Evolutionary conservation across 2,329 filamentous ascomycete genomes (phyloP).

Genomic region (Nemania diffusa): DNA sequence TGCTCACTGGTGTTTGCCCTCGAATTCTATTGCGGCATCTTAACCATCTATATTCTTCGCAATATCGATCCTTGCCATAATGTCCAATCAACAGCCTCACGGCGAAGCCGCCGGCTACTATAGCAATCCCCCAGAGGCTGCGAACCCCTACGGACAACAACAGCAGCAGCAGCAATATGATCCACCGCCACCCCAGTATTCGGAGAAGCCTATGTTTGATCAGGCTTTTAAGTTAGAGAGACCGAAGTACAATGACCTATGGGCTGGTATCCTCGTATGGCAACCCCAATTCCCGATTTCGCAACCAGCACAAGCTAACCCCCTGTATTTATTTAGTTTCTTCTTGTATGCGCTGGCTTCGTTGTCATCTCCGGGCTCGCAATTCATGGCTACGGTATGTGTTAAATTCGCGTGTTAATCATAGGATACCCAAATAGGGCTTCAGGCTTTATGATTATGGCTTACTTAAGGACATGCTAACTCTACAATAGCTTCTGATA

Average conservation of each 20-base stretch:
- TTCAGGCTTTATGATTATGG: neutral
- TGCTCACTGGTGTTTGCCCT: neutral
- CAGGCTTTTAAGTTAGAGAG: constrained; percentile 83
- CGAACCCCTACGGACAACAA: constrained; percentile 34
- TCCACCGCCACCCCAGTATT: constrained; percentile 26
- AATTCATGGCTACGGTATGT: constrained; percentile 76
- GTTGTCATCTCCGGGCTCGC: constrained; percentile 79
- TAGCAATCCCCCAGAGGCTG: constrained; percentile 35
- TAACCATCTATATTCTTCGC: neutral
- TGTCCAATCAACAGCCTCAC: constrained; percentile 32
- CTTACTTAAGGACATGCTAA: constrained; percentile 23
- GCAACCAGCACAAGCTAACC: constrained; percentile 15
- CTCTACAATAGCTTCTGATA: constrained; percentile 56
- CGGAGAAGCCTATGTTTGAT: constrained; percentile 72
- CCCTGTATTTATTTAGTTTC: constrained; percentile 60
- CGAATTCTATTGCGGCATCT: neutral
- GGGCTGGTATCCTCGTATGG: constrained; percentile 82
- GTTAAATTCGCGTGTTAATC: neutral
- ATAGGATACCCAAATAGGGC: neutral
- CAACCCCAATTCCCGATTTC: neutral
- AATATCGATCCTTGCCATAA: neutral
- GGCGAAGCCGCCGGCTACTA: constrained; percentile 44
- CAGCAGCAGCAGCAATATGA: constrained; percentile 32
- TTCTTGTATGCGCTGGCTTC: constrained; percentile 77
- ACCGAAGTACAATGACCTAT: constrained; percentile 91